These are phyloP conservation scores for Malus hybrid DNA, from an alignment of 331 rosid genomes.

Conservation along the genomic window DNA sequence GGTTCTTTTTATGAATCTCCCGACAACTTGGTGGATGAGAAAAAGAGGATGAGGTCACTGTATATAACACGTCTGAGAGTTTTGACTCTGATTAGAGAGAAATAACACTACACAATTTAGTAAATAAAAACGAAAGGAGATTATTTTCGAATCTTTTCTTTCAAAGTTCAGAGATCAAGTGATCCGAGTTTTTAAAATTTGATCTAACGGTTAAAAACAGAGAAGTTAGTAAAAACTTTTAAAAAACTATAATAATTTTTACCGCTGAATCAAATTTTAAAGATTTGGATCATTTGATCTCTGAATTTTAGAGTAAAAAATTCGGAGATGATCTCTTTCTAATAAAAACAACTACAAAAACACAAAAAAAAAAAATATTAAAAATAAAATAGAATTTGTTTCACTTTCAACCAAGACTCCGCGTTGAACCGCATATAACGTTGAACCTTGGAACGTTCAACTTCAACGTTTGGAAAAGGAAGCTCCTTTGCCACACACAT, in stretches of 20 bases:
- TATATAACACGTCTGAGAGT: slow-evolving; percentile 11
- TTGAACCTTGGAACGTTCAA: background rate
- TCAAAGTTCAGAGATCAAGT: fast-evolving
- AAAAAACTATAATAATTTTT: no score
- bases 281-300: no score
- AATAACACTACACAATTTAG: background rate
- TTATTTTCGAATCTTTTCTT: fast-evolving
- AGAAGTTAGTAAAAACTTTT: no score
- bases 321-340: no score
- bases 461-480: slow-evolving; percentile 2
- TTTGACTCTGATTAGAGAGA: no score
- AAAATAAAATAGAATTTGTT: background rate
- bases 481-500: slow-evolving; percentile 13
- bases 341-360: background rate
- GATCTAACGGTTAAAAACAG: fast-evolving
- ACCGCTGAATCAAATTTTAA: no score
- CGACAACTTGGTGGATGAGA: slow-evolving; percentile 14
- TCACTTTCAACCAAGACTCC: slow-evolving; percentile 2
- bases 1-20: slow-evolving; percentile 12
- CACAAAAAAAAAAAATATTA: background rate
- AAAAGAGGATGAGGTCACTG: slow-evolving; percentile 14
- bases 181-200: fast-evolving
- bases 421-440: background rate
- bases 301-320: no score
- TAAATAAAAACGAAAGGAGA: background rate